Conservation (phyloP, 306 rosid species). For the Inga leiocalycina region DNA sequence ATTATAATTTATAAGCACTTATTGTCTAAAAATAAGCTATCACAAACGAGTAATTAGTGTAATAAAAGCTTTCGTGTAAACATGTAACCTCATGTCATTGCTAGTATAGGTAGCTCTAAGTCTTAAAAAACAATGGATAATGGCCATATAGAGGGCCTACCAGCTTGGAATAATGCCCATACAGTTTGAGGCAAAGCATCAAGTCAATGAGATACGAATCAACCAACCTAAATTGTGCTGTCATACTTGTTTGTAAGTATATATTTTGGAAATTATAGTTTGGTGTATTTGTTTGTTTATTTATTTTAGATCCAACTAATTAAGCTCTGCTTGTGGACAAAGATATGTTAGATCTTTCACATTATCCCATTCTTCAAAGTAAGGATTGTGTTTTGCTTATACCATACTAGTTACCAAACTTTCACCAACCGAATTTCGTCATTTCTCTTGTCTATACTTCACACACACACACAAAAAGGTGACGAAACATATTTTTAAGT, state of each 20-base stretch:
- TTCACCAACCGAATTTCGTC: not conserved
- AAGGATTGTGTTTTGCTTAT: conserved; percentile 11
- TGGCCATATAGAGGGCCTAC: no score
- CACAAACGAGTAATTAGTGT: no score
- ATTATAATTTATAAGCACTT: no score
- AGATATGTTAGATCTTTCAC: not conserved
- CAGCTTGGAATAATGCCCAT: not conserved
- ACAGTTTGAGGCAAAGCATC: not conserved
- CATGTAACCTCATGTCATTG: no score
- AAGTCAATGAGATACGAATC: not conserved
- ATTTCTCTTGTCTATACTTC: not conserved
- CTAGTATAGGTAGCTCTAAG: no score
- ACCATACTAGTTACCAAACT: not conserved
- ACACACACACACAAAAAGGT: not conserved
- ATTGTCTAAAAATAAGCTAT: no score
- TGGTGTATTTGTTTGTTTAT: not conserved
- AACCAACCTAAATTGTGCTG: not conserved
- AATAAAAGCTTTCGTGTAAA: no score
- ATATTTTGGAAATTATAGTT: not conserved
- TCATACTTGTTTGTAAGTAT: not conserved
- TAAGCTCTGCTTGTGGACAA: not conserved
- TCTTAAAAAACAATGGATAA: not conserved
- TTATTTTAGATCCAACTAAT: not conserved
- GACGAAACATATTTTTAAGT: not conserved
- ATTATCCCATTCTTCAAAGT: not conserved